Conservation (phyloP, 83 land plant genomes). For the Diphasiastrum complanatum region DNA sequence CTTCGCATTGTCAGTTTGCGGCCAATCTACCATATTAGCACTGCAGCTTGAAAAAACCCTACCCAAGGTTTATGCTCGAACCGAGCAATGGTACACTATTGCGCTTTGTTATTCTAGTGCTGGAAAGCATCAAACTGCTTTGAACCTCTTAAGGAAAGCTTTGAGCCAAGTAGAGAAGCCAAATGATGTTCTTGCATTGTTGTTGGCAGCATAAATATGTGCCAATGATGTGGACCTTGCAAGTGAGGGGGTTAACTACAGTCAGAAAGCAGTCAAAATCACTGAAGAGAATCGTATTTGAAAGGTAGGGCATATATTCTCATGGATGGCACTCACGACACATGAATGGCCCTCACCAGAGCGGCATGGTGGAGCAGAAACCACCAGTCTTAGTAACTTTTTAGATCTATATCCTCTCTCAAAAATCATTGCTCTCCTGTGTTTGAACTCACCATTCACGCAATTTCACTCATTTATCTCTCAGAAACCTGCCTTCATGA, state of each 20-base stretch:
- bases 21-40: slow-evolving; percentile 50
- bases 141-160: slow-evolving; percentile 50
- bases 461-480: too few species aligned
- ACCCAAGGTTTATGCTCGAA: slow-evolving; percentile 53
- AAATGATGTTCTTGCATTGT: slow-evolving; percentile 45
- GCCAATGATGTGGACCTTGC: slow-evolving; percentile 35
- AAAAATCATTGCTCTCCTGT: too few species aligned
- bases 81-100: slow-evolving; percentile 58
- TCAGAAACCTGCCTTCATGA: too few species aligned
- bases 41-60: slow-evolving; percentile 62
- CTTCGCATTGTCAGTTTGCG: slow-evolving; percentile 70
- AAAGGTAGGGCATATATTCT: slow-evolving; percentile 43
- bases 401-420: too few species aligned
- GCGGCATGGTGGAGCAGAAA: too few species aligned
- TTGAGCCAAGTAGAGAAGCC: slow-evolving; percentile 51
- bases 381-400: too few species aligned
- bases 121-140: slow-evolving; percentile 46
- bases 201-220: slow-evolving; percentile 77
- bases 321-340: too few species aligned
- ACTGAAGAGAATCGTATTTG: slow-evolving; percentile 21
- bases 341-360: too few species aligned
- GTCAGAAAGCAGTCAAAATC: slow-evolving; percentile 51
- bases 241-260: slow-evolving; percentile 49
- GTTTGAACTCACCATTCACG: too few species aligned
- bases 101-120: slow-evolving; percentile 81